Evolutionary conservation across 78 protist species (phyloP), one percentile per base, ranked within the genome.

Genomic region (Ministeria vibrans): DNA sequence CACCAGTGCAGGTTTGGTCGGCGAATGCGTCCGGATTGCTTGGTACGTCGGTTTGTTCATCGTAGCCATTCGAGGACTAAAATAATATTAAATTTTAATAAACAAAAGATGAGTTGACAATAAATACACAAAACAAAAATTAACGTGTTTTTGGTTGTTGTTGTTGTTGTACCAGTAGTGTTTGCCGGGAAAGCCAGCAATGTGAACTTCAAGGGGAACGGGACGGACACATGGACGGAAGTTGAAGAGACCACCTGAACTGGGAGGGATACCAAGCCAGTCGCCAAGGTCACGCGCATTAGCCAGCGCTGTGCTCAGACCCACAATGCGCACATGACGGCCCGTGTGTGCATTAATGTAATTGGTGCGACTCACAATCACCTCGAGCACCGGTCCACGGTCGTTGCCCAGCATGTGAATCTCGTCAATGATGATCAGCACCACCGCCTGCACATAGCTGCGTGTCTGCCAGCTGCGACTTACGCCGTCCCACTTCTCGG

Each of bases 401-500:
- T 96, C 94, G 22, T 77, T 93, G 28, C 98, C 99, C 28, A 96
- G 94, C 80, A 96, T 42, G 86, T 97, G 99, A 63, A 97, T 88
- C 87, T 81, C 84, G 61, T 82, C 86, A 41, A 82, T 82, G 66
- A 75, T 38, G 28, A 82, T 75, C 74, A 82, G 51, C 1, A 45
- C 1, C 25, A 74, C 86, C 20, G 59, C 61, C 42, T 39, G 78
- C 43, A 90, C 97, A 82, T 92, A 96, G 61, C 34, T 9, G 34
- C 99, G 71, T 53, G 46, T 83, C 83, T 91, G 90, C 99, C 99
- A 97, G 70, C 83, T 81, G 59, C 99, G 91, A 27, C 86, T 63
- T 66, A 98, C 86, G 41, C 97, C 98, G 74, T 98, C 99, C 99
- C 98, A 98, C 82, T 98, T 98, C 80, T 98, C 99, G 1, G 99